phyloP scores from a whole-genome alignment of 176 grass and related monocot genomes.

The Ampelocalamus luodianensis region DNA sequence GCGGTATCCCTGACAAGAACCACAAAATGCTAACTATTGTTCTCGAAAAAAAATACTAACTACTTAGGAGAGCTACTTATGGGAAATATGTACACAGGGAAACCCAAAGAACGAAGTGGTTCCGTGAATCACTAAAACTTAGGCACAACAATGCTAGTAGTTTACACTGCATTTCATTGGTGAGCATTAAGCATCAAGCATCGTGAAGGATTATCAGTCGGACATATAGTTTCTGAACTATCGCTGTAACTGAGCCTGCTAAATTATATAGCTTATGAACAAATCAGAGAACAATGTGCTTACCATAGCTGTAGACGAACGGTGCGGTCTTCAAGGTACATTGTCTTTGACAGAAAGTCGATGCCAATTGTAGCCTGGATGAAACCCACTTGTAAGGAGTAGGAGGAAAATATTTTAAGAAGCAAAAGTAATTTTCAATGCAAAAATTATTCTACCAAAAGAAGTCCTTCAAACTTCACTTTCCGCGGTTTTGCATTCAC shows the following conservation, averaged over 20 bases:
- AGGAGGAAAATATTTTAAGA: not conserved
- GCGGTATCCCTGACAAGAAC: constrained; percentile 74
- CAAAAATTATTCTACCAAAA: not conserved
- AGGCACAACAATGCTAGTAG: not conserved
- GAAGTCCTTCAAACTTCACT: not conserved
- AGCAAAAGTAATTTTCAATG: not conserved
- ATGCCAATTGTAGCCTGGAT: constrained; percentile 86
- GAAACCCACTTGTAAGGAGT: not conserved
- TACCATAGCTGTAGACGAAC: constrained; percentile 92
- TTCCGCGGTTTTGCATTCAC: not conserved
- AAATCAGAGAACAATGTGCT: constrained; percentile 14
- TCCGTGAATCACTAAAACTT: not conserved
- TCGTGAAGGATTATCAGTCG: not conserved
- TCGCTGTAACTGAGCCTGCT: not conserved
- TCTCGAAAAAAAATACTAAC: not conserved
- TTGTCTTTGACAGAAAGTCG: constrained; percentile 90
- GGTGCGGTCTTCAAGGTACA: constrained; percentile 92
- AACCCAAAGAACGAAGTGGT: not conserved
- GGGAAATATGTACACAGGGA: too few relatives aligned
- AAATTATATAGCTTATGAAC: not conserved
- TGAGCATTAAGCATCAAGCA: too few relatives aligned
- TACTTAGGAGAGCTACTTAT: not conserved
- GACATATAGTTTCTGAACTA: not conserved
- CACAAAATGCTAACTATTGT: constrained; percentile 3
- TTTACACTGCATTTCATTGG: not conserved